These are phyloP conservation scores for Hypoxylon trugodes DNA, from an alignment of 495 filamentous ascomycete genomes.

Conservation along the genomic window DNA sequence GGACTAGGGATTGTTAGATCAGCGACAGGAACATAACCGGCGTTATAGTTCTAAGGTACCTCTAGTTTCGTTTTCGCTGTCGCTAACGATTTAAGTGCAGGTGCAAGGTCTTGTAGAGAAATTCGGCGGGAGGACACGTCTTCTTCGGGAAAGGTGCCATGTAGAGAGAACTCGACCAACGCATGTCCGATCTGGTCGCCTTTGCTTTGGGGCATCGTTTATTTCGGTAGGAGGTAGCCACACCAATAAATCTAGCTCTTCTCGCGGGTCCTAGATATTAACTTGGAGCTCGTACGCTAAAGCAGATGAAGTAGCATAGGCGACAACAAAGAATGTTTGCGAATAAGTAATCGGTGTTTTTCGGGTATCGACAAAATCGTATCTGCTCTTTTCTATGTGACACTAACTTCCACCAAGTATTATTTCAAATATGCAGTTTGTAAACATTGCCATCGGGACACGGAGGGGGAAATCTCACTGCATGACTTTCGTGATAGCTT, in stretches of 20 bases:
- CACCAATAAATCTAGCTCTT: neutral
- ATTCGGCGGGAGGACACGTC: slow-evolving; percentile 70
- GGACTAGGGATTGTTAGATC: slow-evolving; percentile 52
- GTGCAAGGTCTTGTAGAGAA: slow-evolving; percentile 63
- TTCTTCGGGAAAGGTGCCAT: slow-evolving; percentile 80
- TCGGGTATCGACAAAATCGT: neutral
- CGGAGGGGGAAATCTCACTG: slow-evolving; percentile 4
- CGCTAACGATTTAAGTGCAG: slow-evolving; percentile 70
- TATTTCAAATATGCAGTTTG: slow-evolving; percentile 35
- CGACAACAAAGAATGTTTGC: neutral
- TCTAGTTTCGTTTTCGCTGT: slow-evolving; percentile 73
- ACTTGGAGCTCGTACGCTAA: neutral
- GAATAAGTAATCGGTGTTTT: neutral
- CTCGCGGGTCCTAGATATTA: neutral
- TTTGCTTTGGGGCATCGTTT: slow-evolving; percentile 38
- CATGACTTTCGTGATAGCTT: slow-evolving; percentile 35
- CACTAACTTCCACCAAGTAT: neutral
- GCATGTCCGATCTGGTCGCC: slow-evolving; percentile 65
- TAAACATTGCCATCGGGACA: slow-evolving; percentile 31
- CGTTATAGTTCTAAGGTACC: slow-evolving; percentile 51
- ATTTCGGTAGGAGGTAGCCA: neutral
- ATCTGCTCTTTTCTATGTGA: slow-evolving; percentile 4
- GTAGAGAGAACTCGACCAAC: slow-evolving; percentile 74
- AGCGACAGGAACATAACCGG: slow-evolving; percentile 1
- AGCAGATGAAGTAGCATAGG: neutral